Base-by-base conservation (phyloP, 2,329 filamentous ascomycete species). In the Venturia nashicola region DNA sequence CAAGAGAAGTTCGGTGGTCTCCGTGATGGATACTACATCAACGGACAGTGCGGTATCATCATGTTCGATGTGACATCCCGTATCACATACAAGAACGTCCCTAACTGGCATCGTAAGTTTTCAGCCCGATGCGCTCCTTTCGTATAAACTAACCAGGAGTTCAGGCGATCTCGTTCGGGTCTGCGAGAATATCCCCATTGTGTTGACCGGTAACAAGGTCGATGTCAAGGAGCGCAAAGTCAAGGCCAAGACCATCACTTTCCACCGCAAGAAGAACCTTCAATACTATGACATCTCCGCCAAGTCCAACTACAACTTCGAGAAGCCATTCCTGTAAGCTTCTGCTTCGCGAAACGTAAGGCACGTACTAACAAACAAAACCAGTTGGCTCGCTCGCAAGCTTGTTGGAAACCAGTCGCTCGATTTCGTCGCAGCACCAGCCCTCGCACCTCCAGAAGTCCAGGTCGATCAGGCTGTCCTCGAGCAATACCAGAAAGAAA, bases 191-290 rank as follows among this genome's bases (percentile, higher is more conserved):
- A 94, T 99, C 74, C 93, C 93, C 72, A 97, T 99, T 74, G 94
- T 97, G 73, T 89, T 99, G 69, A 91, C 87, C 79, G 93, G 93
- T 75, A 99, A 99, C 90, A 99, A 99, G 86, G 93, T 99, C 78
- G 93, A 99, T 75, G 94, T 99, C 69, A 99, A 99, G 89, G 94
- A 99, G 86, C 91, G 94, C 80, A 99, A 99, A 83, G 94, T 99
- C 77, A 99, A 99, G 88, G 94, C 94, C 76, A 99, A 99, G 90
- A 95, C 93, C 77, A 99, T 99, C 81, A 99, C 94, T 70, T 99
- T 99, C 90, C 94, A 99, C 86, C 91, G 94, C 82, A 99, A 99
- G 90, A 99, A 99, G 88, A 99, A 97, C 82, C 88, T 99, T 62
- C 94, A 99, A 82, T 99, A 97, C 86, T 99, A 99, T 85, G 94